These are phyloP conservation scores for Phlebopus sp. DNA, from an alignment of 1,284 basidiomycete genomes.

Conservation along the genomic window DNA sequence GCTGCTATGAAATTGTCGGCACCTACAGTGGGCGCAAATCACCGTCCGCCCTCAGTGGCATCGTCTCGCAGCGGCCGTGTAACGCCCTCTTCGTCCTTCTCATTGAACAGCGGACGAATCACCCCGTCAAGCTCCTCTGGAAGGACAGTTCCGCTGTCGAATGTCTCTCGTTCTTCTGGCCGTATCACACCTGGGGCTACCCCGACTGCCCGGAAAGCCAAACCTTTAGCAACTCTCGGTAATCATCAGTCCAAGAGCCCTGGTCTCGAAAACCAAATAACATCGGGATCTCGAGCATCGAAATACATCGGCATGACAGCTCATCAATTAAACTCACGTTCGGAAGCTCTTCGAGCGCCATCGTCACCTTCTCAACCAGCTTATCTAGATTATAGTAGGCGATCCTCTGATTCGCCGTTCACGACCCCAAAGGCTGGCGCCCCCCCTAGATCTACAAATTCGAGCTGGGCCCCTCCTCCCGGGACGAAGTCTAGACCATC, in stretches of 20 bases:
- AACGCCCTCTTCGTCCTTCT: conserved; percentile 44
- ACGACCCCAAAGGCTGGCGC: conserved; percentile 58
- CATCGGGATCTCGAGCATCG: conserved; percentile 79
- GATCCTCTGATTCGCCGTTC: conserved; percentile 49
- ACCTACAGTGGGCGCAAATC: conserved; percentile 60
- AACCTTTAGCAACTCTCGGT: conserved; percentile 22
- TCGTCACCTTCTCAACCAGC: conserved; percentile 31
- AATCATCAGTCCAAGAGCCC: conserved; percentile 29
- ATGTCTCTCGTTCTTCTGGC: conserved; percentile 29
- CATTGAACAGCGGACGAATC: conserved; percentile 42
- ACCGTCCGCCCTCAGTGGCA: conserved; percentile 77
- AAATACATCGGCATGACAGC: conserved; percentile 83
- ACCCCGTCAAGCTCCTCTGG: conserved; percentile 43
- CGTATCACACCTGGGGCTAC: conserved; percentile 41
- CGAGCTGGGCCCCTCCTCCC: conserved; percentile 39
- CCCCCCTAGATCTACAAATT: conserved; percentile 35
- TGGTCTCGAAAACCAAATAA: conserved; percentile 49
- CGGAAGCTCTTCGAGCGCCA: conserved; percentile 22
- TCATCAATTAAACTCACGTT: conserved; percentile 63
- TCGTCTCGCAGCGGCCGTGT: conserved; percentile 65
- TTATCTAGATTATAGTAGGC: conserved; percentile 11
- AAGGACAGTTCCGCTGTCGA: conserved; percentile 37
- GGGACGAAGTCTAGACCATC: conserved; percentile 45
- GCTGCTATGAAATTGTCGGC: conserved; percentile 76
- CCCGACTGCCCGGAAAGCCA: conserved; percentile 33